A percentile compares a stretch with the other conserved stretches of the same genome.
These are phyloP conservation scores for Aspergillus haitiensis DNA, from an alignment of 495 filamentous ascomycete genomes.

Conservation along the genomic window DNA sequence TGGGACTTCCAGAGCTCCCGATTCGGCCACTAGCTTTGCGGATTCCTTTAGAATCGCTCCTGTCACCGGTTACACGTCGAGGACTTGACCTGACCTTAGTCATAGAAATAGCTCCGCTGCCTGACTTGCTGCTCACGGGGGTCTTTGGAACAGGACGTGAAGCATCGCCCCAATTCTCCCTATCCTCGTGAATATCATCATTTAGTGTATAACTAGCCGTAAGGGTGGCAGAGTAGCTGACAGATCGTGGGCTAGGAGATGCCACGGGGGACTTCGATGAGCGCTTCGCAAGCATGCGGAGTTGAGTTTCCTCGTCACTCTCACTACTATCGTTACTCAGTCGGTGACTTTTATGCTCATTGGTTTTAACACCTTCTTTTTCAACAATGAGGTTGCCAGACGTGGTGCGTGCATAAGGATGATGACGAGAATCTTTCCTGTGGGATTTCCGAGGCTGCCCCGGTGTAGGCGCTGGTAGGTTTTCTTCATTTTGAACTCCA, in stretches of 20 bases:
- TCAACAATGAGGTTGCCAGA: slow-evolving; percentile 44
- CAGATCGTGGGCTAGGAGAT: slow-evolving; percentile 49
- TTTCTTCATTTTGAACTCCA: slow-evolving; percentile 65
- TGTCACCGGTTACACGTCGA: slow-evolving; percentile 56
- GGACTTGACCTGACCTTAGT: slow-evolving; percentile 73
- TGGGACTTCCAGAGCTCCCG: slow-evolving; percentile 65
- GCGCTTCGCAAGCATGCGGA: slow-evolving; percentile 66
- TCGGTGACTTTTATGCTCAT: slow-evolving; percentile 41
- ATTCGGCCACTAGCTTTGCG: slow-evolving; percentile 91
- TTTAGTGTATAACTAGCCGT: slow-evolving; percentile 47
- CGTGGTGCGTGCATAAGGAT: slow-evolving; percentile 52
- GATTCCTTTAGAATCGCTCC: slow-evolving; percentile 63
- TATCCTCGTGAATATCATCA: slow-evolving; percentile 46
- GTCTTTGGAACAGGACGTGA: slow-evolving; percentile 58
- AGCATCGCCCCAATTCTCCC: slow-evolving; percentile 48
- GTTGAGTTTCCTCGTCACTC: slow-evolving; percentile 74
- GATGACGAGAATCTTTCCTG: slow-evolving; percentile 57
- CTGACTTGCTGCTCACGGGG: slow-evolving; percentile 59
- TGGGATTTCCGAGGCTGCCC: slow-evolving; percentile 92
- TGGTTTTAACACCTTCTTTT: slow-evolving; percentile 33
- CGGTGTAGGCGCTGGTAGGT: slow-evolving; percentile 90
- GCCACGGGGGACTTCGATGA: slow-evolving; percentile 52
- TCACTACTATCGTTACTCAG: slow-evolving; percentile 55
- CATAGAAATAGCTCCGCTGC: slow-evolving; percentile 64
- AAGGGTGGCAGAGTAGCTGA: slow-evolving; percentile 50